Conservation (phyloP, 805 yeast genomes). For the Metschnikowia gelsemii region DNA sequence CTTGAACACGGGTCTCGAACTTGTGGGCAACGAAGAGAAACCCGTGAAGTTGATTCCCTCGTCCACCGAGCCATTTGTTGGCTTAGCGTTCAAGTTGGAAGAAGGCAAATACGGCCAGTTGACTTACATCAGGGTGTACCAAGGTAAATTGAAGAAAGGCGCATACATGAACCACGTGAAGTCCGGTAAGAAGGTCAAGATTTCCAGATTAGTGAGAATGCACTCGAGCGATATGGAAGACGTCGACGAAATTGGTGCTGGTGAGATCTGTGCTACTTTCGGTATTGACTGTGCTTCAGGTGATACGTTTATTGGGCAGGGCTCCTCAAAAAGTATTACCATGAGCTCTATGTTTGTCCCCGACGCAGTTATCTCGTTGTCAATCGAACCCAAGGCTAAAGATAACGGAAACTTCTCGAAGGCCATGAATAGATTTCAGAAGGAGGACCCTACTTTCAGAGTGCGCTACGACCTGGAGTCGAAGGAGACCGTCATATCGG, state of each 20-base stretch:
- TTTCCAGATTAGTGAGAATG: conserved; percentile 94
- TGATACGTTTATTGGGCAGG: conserved; percentile 91
- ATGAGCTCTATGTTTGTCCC: conserved; percentile 99
- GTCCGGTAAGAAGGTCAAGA: conserved; percentile 89
- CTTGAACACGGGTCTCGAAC: conserved; percentile 84
- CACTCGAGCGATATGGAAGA: conserved; percentile 99
- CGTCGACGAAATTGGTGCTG: conserved; percentile 91
- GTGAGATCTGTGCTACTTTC: conserved; percentile 98
- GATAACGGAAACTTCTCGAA: conserved; percentile 89
- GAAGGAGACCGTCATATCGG: conserved; percentile 91
- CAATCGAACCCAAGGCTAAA: conserved; percentile 83
- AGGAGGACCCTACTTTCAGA: conserved; percentile 98
- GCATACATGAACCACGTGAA: conserved; percentile 83
- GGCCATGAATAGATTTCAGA: conserved; percentile 96
- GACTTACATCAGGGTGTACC: conserved; percentile 95
- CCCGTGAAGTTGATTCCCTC: conserved; percentile 77
- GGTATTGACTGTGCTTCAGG: conserved; percentile 99
- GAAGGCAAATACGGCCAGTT: conserved; percentile 98
- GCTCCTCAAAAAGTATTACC: conserved; percentile 60
- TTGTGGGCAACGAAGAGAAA: conserved; percentile 52
- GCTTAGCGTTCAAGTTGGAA: conserved; percentile 97
- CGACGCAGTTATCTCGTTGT: conserved; percentile 94
- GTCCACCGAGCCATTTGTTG: conserved; percentile 78
- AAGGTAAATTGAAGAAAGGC: conserved; percentile 92
- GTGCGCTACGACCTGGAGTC: conserved; percentile 87